These are phyloP conservation scores for Trichophyton equinum DNA, from an alignment of 2,329 filamentous ascomycete genomes.

Conservation along the genomic window DNA sequence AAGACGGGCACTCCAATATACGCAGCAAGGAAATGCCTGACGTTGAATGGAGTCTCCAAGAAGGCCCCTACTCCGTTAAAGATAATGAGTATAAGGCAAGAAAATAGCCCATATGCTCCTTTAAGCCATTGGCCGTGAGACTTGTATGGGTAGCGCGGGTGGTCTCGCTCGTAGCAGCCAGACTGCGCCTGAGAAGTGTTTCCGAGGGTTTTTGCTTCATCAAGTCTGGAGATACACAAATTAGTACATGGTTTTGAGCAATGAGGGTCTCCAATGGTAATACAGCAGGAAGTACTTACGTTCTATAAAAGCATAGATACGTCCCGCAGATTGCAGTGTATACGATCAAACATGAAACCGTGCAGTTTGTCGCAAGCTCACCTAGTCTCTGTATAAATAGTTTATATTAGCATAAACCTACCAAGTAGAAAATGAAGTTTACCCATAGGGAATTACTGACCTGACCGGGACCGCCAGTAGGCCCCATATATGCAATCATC, in stretches of 20 bases:
- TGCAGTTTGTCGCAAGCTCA: constrained; percentile 29
- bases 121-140: constrained; percentile 20
- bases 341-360: constrained; percentile 31
- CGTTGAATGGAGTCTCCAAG: constrained; percentile 22
- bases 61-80: constrained; percentile 16
- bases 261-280: neutral
- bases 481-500: constrained; percentile 31
- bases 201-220: constrained; percentile 29
- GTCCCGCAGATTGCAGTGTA: constrained; percentile 32
- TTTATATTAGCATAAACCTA: constrained; percentile 3
- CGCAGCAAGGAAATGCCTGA: constrained; percentile 27
- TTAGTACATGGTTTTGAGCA: neutral
- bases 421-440: constrained; percentile 3
- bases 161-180: constrained; percentile 15
- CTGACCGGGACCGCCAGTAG: constrained; percentile 26
- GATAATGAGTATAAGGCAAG: constrained; percentile 14
- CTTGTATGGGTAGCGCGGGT: constrained; percentile 20
- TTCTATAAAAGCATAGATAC: constrained; percentile 25
- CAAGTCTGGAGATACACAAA: constrained; percentile 19
- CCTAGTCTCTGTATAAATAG: constrained; percentile 21
- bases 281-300: constrained; percentile 16
- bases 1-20: constrained; percentile 33
- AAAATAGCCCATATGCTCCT: constrained; percentile 18
- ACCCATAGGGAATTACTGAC: constrained; percentile 17
- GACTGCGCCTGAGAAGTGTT: constrained; percentile 24